Evolutionary conservation across 2,329 filamentous ascomycete genomes (phyloP).

Genomic region (Cercospora citrullina): DNA sequence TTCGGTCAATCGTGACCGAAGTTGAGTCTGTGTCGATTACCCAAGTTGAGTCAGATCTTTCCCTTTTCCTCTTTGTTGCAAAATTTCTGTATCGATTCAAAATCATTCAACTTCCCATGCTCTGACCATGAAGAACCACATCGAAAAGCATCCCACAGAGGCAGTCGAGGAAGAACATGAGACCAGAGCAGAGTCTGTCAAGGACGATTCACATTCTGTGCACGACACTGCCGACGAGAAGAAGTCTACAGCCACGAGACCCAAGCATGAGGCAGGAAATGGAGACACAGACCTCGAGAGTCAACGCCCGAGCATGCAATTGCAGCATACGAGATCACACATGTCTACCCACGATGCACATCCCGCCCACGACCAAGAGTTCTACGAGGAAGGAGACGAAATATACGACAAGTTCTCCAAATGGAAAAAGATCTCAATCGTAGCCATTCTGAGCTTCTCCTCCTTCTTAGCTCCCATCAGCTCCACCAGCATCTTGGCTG

Average conservation of each 20-base stretch:
- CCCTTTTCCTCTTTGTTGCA: not conserved
- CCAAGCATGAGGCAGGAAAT: constrained; percentile 14
- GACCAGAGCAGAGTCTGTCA: constrained; percentile 14
- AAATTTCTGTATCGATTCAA: not conserved
- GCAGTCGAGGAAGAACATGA: constrained; percentile 22
- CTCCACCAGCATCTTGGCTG: constrained; percentile 71
- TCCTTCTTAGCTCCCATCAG: constrained; percentile 74
- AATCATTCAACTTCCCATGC: not conserved
- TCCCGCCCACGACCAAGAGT: constrained; percentile 31
- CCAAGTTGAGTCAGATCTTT: constrained; percentile 8
- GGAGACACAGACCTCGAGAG: constrained; percentile 20
- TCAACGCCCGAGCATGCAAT: constrained; percentile 29
- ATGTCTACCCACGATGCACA: constrained; percentile 37
- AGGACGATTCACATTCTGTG: constrained; percentile 16
- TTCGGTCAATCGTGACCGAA: constrained; percentile 10
- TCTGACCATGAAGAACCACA: constrained; percentile 1
- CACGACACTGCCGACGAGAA: constrained; percentile 1
- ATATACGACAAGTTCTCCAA: constrained; percentile 65
- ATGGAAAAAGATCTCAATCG: constrained; percentile 65
- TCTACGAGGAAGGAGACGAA: constrained; percentile 50
- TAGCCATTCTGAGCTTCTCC: constrained; percentile 69
- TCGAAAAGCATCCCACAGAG: constrained; percentile 22
- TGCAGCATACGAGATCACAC: constrained; percentile 34
- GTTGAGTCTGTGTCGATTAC: not conserved
- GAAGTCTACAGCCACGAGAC: not conserved